Percentiles rank a stretch among this genome's conserved stretches.
These are phyloP conservation scores for Pholiota conissans DNA, from an alignment of 768 basidiomycete genomes.

Conservation along the genomic window DNA sequence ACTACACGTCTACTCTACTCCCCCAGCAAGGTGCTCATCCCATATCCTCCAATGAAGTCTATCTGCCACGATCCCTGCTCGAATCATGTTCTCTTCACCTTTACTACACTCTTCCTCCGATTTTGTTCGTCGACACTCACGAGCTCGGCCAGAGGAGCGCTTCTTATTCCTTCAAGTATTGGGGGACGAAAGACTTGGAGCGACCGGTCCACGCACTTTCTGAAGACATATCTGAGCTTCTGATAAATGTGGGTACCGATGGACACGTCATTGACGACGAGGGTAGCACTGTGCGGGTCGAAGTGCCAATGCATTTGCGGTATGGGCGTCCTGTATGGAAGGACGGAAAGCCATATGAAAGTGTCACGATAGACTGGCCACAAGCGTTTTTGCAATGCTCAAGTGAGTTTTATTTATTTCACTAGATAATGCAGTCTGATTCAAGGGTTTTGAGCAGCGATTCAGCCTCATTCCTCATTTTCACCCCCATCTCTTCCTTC, in stretches of 20 bases:
- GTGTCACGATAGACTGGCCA: conserved; percentile 35
- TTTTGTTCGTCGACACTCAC: conserved; percentile 49
- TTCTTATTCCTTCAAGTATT: conserved; percentile 39
- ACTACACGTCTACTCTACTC: conserved; percentile 27
- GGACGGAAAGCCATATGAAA: conserved; percentile 22
- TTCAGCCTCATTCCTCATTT: neutral
- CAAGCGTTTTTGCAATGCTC: conserved; percentile 37
- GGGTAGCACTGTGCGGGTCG: conserved; percentile 25
- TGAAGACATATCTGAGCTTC: conserved; percentile 19
- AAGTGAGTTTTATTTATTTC: neutral
- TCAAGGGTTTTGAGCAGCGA: too few species aligned
- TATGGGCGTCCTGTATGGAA: conserved; percentile 32
- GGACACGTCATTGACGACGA: conserved; percentile 4
- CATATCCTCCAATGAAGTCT: conserved; percentile 28
- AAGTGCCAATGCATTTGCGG: conserved; percentile 47
- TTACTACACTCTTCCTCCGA: conserved; percentile 38
- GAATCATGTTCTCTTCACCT: conserved; percentile 38
- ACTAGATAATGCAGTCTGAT: neutral
- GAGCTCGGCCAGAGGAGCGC: conserved; percentile 39
- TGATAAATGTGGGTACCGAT: conserved; percentile 19
- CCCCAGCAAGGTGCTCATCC: conserved; percentile 41
- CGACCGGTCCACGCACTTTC: conserved; percentile 41
- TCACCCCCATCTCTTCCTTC: neutral
- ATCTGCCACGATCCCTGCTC: conserved; percentile 13
- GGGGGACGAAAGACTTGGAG: conserved; percentile 46